Percentiles rank a stretch among this genome's conserved stretches.
Evolutionary conservation across 1,284 basidiomycete species (phyloP).

Genomic region (Neonothopanus nambi): DNA sequence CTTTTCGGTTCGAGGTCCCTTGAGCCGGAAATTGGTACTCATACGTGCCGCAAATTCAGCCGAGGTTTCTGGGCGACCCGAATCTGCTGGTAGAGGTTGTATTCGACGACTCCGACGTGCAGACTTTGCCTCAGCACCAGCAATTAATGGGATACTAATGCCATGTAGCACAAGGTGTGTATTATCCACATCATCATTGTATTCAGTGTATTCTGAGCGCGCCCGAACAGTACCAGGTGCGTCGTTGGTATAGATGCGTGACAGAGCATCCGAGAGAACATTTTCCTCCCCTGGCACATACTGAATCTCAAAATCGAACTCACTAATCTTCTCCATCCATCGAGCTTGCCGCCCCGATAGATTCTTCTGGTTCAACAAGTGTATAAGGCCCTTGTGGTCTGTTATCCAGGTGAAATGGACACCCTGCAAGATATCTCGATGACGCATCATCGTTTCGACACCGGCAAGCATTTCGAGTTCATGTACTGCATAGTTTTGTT

Average conservation of each 20-base stretch:
- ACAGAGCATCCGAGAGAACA: constrained; percentile 16
- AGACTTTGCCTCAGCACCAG: background rate
- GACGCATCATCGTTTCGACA: constrained; percentile 27
- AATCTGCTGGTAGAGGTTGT: background rate
- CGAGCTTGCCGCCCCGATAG: background rate
- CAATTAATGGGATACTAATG: constrained; percentile 5
- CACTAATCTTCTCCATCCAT: constrained; percentile 26
- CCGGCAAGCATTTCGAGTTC: constrained; percentile 31
- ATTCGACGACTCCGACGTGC: background rate
- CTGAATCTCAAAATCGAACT: constrained; percentile 17
- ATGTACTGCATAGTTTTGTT: constrained; percentile 18
- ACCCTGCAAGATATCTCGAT: constrained; percentile 24
- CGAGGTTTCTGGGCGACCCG: constrained; percentile 2
- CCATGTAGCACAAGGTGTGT: background rate
- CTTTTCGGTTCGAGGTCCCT: background rate
- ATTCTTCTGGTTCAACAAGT: constrained; percentile 28
- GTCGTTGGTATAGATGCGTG: background rate
- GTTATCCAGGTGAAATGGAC: constrained; percentile 27
- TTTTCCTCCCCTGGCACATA: constrained; percentile 18
- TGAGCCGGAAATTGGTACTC: background rate
- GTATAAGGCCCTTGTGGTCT: constrained; percentile 30
- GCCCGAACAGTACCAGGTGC: constrained; percentile 16
- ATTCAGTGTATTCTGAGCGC: constrained; percentile 15
- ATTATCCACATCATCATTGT: constrained; percentile 6
- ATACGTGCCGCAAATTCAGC: constrained; percentile 2